phyloP scores from a whole-genome alignment of 257 asterid species.

The Misopates orontium region DNA sequence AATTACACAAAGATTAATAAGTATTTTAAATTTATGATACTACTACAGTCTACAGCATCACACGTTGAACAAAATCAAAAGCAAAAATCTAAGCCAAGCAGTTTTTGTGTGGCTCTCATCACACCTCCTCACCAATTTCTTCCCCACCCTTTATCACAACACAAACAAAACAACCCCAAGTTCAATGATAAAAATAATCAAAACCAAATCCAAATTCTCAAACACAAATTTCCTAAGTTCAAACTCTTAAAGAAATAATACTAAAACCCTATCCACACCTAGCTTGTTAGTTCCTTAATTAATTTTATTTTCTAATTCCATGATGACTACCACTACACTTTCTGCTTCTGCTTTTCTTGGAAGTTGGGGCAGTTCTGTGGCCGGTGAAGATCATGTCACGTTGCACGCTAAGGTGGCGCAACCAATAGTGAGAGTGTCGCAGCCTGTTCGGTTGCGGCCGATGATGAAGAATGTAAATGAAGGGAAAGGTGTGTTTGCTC shows the following conservation, averaged over 20 bases:
- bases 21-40: too few relatives aligned
- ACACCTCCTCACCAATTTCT: slow-evolving; percentile 7
- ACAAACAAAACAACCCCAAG: not conserved
- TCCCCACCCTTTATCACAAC: slow-evolving; percentile 1
- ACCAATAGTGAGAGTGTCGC: slow-evolving; percentile 36
- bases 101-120: slow-evolving; percentile 43
- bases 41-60: too few relatives aligned
- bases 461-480: slow-evolving; percentile 84
- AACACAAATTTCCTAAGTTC: slow-evolving; percentile 9
- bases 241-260: not conserved
- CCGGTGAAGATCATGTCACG: slow-evolving; percentile 52
- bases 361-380: slow-evolving; percentile 67
- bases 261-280: not conserved
- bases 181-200: not conserved
- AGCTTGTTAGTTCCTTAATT: not conserved
- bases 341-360: slow-evolving; percentile 68
- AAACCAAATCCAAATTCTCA: slow-evolving; percentile 21
- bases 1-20: too few relatives aligned
- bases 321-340: slow-evolving; percentile 50
- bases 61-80: slow-evolving; percentile 3
- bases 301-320: slow-evolving; percentile 14
- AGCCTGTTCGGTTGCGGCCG: slow-evolving; percentile 56
- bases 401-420: slow-evolving; percentile 37
- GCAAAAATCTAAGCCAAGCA: slow-evolving; percentile 28
- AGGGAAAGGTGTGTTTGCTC: slow-evolving; percentile 89